Evolutionary conservation across 257 asterid genomes (phyloP).

Genomic region (Marsdenia floribunda): DNA sequence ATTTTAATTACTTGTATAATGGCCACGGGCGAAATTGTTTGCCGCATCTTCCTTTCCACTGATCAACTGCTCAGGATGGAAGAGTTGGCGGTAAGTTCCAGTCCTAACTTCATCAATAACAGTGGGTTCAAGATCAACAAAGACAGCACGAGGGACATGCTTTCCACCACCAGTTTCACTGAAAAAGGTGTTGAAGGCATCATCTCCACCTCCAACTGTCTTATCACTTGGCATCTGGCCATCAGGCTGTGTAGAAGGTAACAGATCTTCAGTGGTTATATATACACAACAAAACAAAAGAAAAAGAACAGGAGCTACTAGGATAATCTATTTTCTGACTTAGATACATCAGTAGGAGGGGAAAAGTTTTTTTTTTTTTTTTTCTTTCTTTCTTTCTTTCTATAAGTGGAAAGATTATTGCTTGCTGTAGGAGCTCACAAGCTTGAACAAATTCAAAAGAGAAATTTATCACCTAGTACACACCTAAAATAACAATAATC

Average conservation of each 20-base stretch:
- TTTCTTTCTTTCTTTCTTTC: too few relatives aligned
- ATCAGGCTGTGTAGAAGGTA: conserved; percentile 29
- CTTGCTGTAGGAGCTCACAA: neutral
- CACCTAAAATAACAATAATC: neutral
- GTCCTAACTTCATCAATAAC: conserved; percentile 45
- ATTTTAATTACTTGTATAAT: conserved; percentile 33
- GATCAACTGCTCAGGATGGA: conserved; percentile 45
- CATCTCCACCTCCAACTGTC: conserved; percentile 42
- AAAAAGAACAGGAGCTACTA: neutral
- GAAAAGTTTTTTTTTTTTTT: too few relatives aligned
- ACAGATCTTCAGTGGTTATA: neutral
- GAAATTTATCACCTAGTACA: neutral
- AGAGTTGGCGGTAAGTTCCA: conserved; percentile 33
- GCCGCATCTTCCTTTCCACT: conserved; percentile 48
- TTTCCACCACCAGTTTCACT: conserved; percentile 44
- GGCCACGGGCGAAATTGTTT: conserved; percentile 45
- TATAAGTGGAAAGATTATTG: too few relatives aligned
- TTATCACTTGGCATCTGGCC: conserved; percentile 43
- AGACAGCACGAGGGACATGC: conserved; percentile 46
- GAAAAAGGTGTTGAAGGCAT: conserved; percentile 46
- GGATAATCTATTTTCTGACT: neutral
- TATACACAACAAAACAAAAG: neutral
- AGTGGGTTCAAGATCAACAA: conserved; percentile 43
- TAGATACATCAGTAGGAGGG: too few relatives aligned
- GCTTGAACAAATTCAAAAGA: neutral